Evolutionary conservation across 2,329 filamentous ascomycete genomes (phyloP).

Genomic region (Blastomyces gilchristii): DNA sequence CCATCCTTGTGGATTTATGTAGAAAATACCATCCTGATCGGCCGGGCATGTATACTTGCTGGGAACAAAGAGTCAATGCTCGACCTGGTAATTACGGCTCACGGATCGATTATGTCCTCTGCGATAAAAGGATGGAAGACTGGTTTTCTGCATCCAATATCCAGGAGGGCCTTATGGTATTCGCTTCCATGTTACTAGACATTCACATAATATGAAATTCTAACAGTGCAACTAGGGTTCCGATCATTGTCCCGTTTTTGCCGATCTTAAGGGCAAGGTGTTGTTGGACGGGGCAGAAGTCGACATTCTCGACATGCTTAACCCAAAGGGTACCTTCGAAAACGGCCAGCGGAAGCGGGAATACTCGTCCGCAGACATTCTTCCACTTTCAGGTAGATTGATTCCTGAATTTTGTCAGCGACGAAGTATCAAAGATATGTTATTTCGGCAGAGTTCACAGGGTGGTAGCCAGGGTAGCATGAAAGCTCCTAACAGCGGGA

Average conservation of each 20-base stretch:
- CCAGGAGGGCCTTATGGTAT: slow-evolving; percentile 72
- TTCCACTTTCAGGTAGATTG: slow-evolving; percentile 68
- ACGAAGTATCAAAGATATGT: slow-evolving; percentile 88
- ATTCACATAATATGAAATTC: slow-evolving; percentile 12
- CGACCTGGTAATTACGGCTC: slow-evolving; percentile 89
- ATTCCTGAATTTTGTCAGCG: slow-evolving; percentile 82
- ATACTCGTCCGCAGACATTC: slow-evolving; percentile 55
- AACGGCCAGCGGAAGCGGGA: slow-evolving; percentile 55
- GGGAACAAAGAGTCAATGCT: slow-evolving; percentile 92
- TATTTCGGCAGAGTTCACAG: slow-evolving; percentile 41
- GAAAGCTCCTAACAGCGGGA: neutral
- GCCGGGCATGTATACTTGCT: slow-evolving; percentile 90
- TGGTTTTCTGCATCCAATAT: slow-evolving; percentile 80
- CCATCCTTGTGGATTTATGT: slow-evolving; percentile 74
- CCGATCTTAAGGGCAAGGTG: slow-evolving; percentile 57
- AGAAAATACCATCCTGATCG: slow-evolving; percentile 70
- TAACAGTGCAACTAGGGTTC: slow-evolving; percentile 50
- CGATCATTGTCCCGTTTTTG: slow-evolving; percentile 92
- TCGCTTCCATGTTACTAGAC: slow-evolving; percentile 8
- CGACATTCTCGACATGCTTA: slow-evolving; percentile 63
- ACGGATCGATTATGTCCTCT: slow-evolving; percentile 88
- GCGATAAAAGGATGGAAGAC: slow-evolving; percentile 62
- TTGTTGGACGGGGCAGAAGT: slow-evolving; percentile 39
- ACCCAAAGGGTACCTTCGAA: slow-evolving; percentile 60
- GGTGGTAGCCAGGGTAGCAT: neutral